Evolutionary conservation across 768 basidiomycete species (phyloP), one percentile per base, ranked within the genome.

Genomic region (Leccinellum luteum): DNA sequence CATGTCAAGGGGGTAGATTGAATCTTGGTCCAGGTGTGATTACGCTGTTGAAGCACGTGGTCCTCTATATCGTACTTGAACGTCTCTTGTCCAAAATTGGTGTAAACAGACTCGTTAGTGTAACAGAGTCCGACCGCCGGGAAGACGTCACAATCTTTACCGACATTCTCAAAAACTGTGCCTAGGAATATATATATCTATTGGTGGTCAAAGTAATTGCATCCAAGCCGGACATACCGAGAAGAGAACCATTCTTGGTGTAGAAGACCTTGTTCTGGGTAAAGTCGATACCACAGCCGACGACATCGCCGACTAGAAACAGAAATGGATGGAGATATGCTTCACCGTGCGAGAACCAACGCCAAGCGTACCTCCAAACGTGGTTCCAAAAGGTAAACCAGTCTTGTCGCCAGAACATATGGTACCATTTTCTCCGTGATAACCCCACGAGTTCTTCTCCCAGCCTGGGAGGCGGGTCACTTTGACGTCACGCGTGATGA

Each of bases 231-330:
- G 19, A 41, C 63, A 23, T 66, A 89, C 90, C 86, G 47, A 93
- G 78, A 60, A 85, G 78, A 15, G 77, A 71, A 13, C 92, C 91
- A 58, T 96, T 96, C 76, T 90, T 94, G 30, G 94, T 97, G 70
- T 88, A 97, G 73, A 98, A 97, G 0, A 85, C 86, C 55, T 81
- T 79, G 56, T 90, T 81, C 19, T 81, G 84, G 45, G 85, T 86
- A 67, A 94, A 97, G 73, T 98, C 93, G 57, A 98, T 81, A 1
- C 96, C 96, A 66, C 94, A 96, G 12, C 96, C 96, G 58, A 99
- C 81, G 25, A 87, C 75, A 69, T 99, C 96, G 8, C 89, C 90
- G 45, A 85, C 94, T 95, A 57, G 48, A 44, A 47, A 19, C 9
- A 56, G 51, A 60, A 52, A 48, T 32, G 54, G 54, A 62, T 54